Base-by-base conservation (phyloP, 2,329 filamentous ascomycete genomes). In the Dothideomycetes sp. region DNA sequence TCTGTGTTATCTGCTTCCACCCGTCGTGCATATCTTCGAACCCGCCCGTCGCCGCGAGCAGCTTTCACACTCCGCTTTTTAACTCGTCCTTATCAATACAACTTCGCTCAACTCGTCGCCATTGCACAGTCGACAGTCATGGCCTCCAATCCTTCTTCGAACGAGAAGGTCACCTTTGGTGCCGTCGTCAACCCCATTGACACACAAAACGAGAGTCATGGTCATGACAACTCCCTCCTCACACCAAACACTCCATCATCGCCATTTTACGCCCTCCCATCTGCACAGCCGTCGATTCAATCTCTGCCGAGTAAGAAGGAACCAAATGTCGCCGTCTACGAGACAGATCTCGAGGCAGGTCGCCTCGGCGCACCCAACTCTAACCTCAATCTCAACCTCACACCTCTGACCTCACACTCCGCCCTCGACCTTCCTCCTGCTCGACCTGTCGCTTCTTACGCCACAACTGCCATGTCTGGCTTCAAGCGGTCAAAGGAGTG, bases 171-270 rank as follows among this genome's bases (percentile, higher is more conserved):
- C 46, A 65, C 62, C 36, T 68, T 68, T 47, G 65, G 64, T 33
- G 64, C 60, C 40, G 56, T 56, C 36, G 57, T 66, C 45, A 57
- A 64, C 39, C 50, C 54, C 43, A 36, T 42, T 42, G 10, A 47
- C 48, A 48, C 48, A 48, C 40, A 39, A 37, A 46, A 32, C 41
- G 40, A 38, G 44, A 44, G 42, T 18, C 47, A 51, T 36, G 42
- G 44, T 38, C 45, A 51, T 7, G 22, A 12, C 22, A 52, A 57
- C 37, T 48, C 45, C 44, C 44, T 45, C 54, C 49, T 49, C 10
- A 50, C 53, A 9, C 45, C 63, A 18, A 62, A 64, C 56, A 65
- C 63, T 27, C 62, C 64, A 38, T 68, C 68, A 18, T 60, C 65
- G 15, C 60, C 62, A 42, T 65, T 63, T n/a, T 53, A 65, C 52